These are phyloP conservation scores for Schizochytrium sp. DNA, from an alignment of 108 stramenopile genomes.

Conservation along the genomic window DNA sequence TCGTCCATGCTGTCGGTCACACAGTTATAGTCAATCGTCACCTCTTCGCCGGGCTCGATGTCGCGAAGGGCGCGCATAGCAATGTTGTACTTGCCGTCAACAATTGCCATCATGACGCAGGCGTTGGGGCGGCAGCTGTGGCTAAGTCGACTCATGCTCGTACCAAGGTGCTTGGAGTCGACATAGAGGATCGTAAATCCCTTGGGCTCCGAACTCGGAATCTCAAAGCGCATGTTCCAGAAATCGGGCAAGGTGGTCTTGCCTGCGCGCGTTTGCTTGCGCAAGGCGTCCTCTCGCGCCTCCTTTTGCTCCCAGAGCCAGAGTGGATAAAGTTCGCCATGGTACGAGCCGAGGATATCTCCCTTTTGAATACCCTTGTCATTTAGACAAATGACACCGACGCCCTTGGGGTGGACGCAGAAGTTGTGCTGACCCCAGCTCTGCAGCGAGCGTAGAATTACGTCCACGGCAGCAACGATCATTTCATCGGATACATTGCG, in stretches of 20 bases:
- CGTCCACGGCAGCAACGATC: neutral
- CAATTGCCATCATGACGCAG: conserved; percentile 68
- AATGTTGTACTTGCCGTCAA: conserved; percentile 60
- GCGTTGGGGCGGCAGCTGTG: conserved; percentile 93
- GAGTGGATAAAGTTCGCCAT: neutral
- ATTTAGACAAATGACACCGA: neutral
- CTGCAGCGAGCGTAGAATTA: neutral
- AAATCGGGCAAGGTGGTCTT: neutral
- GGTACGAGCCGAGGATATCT: neutral
- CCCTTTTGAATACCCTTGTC: neutral
- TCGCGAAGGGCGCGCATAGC: conserved; percentile 75
- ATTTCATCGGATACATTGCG: neutral
- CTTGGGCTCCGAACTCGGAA: conserved; percentile 73
- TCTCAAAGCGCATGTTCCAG: conserved; percentile 76
- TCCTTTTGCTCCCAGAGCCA: conserved; percentile 60
- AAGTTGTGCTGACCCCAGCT: conserved; percentile 14
- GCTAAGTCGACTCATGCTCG: conserved; percentile 84
- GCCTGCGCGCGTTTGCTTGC: neutral
- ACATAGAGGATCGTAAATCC: conserved; percentile 50
- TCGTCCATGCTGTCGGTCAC: conserved; percentile 13
- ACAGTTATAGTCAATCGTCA: conserved; percentile 93
- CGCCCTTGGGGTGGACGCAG: neutral
- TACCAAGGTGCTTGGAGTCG: conserved; percentile 83
- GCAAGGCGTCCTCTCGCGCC: conserved; percentile 58
- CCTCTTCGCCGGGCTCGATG: conserved; percentile 77